phyloP scores from a whole-genome alignment of 768 basidiomycete genomes.

The Lactarius psammicola region DNA sequence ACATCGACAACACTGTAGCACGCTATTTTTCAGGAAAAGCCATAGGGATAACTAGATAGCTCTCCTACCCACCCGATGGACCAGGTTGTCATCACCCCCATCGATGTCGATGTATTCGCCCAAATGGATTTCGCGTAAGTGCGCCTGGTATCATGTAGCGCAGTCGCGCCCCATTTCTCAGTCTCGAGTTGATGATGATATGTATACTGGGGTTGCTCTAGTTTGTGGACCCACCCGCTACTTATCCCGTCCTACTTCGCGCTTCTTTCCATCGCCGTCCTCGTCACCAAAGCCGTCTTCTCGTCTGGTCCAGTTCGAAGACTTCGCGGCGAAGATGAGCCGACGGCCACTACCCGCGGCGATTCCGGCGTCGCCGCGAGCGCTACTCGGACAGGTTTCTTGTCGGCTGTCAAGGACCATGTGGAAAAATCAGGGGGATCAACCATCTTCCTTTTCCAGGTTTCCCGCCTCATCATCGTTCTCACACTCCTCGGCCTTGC shows the following conservation, averaged over 20 bases:
- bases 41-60: no score
- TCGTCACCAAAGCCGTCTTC: not conserved
- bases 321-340: not conserved
- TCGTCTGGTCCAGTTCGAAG: not conserved
- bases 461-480: constrained; percentile 46
- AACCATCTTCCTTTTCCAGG: constrained; percentile 47
- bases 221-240: constrained; percentile 20
- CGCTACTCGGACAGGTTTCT: not conserved
- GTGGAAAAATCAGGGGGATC: constrained; percentile 46
- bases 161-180: no score
- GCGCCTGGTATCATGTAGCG: no score
- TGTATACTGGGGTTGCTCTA: not conserved
- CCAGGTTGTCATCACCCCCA: not conserved
- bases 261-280: constrained; percentile 11
- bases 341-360: not conserved
- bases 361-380: not conserved
- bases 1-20: no score
- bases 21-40: no score
- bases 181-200: not conserved
- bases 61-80: not conserved
- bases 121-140: constrained; percentile 3
- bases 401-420: constrained; percentile 34
- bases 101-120: not conserved
- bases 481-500: constrained; percentile 51
- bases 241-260: constrained; percentile 22